Conservation (phyloP, 257 asterid genomes). For the Ajuga chamaepitys region DNA sequence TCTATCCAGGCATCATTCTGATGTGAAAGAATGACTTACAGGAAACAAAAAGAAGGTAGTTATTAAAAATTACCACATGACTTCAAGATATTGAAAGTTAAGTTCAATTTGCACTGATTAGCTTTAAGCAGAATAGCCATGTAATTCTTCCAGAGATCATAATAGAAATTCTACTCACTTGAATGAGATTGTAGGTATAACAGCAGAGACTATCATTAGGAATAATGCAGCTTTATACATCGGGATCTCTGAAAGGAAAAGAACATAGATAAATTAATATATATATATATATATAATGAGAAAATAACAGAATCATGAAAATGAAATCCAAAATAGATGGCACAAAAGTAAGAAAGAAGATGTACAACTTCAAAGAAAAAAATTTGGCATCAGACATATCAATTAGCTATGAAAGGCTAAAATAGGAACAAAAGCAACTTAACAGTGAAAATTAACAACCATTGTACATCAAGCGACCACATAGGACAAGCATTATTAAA, state of each 20-base stretch:
- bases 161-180: constrained; percentile 55
- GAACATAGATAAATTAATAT: too few relatives aligned
- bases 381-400: background rate
- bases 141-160: constrained; percentile 3
- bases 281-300: background rate
- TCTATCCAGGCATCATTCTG: background rate
- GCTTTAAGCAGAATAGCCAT: background rate
- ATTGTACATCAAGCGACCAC: constrained; percentile 2
- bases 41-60: background rate
- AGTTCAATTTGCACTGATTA: background rate
- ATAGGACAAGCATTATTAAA: constrained; percentile 1
- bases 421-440: constrained; percentile 6
- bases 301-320: background rate
- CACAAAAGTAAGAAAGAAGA: constrained; percentile 7
- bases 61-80: background rate
- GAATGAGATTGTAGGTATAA: constrained; percentile 75
- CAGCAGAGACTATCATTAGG: constrained; percentile 73
- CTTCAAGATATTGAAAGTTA: background rate
- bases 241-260: constrained; percentile 47
- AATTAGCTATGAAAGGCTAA: background rate
- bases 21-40: background rate
- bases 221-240: constrained; percentile 50
- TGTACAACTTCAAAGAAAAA: background rate
- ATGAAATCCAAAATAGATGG: background rate
- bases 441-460: background rate